These are phyloP conservation scores for Rhizopogon sp. DNA, from an alignment of 768 basidiomycete species.

Conservation along the genomic window DNA sequence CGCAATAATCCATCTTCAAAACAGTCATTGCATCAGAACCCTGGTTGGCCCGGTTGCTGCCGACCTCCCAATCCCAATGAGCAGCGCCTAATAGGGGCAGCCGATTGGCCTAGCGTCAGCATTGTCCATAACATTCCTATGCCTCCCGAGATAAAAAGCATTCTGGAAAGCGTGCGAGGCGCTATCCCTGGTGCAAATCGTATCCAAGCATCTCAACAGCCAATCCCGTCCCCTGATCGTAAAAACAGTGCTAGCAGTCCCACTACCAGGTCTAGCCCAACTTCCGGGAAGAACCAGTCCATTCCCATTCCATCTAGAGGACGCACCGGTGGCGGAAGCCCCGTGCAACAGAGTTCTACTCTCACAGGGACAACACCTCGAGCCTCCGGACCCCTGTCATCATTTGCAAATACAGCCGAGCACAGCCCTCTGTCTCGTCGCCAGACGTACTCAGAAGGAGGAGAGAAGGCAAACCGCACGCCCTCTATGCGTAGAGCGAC, in stretches of 20 bases:
- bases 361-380: conserved; percentile 25
- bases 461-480: conserved; percentile 50
- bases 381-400: conserved; percentile 27
- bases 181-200: conserved; percentile 28
- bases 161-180: conserved; percentile 51
- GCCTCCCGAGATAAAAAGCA: conserved; percentile 64
- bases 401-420: conserved; percentile 47
- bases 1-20: conserved; percentile 51
- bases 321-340: conserved; percentile 47
- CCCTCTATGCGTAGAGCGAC: conserved; percentile 57
- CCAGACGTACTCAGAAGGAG: conserved; percentile 45
- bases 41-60: conserved; percentile 88
- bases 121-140: conserved; percentile 70
- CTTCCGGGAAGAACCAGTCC: conserved; percentile 35
- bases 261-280: conserved; percentile 19
- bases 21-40: conserved; percentile 55
- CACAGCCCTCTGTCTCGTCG: conserved; percentile 41
- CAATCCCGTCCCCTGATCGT: conserved; percentile 35
- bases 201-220: conserved; percentile 24
- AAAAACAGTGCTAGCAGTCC: conserved; percentile 38
- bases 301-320: conserved; percentile 38
- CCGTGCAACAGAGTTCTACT: conserved; percentile 25
- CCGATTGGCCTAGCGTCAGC: conserved; percentile 80
- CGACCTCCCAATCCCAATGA: conserved; percentile 63
- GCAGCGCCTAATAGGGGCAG: conserved; percentile 56